Base-by-base conservation (phyloP, 768 basidiomycete species). In the Hericium erinaceus region DNA sequence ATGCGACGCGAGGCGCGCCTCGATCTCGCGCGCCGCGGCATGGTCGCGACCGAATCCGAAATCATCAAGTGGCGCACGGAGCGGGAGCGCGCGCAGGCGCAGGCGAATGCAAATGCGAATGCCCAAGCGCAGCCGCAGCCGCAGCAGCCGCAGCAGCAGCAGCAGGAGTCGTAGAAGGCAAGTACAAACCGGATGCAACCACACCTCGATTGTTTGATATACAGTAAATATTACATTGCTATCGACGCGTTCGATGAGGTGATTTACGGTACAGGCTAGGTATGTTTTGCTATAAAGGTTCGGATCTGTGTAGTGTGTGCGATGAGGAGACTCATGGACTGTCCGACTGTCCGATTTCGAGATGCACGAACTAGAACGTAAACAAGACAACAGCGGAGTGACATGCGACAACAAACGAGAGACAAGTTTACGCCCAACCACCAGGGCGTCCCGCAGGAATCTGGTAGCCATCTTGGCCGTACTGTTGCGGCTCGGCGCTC, bases 21-120 rank as follows among this genome's bases (percentile, higher is more conserved):
- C 38, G 89, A 90, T 56, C 78, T 95, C 50, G 82, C 85, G 16
- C 77, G 82, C 40, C 80, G 81, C 59, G 92, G 92, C 24, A 73
- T 88, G 48, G 79, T 94, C 55, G 82, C 83, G 2, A 92, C 91
- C 7, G 92, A 95, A 69, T 82, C 87, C 9, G 90, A 88, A 60
- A 93, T 94, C 37, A 76, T 82, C 37, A 83, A 82, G 67, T 95
- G 92, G 92, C 85, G 80, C 66, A 79, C 74, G 57, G 73, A 76
- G 62, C 72, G 69, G 60, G 64, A 69, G 20, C 16, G 12, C 20
- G 59, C 51, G 16, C 55, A 10, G 24, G 22, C 28, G 28, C 4
- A 33, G 12, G 16, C 44, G n/a, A 16, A 46, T 12, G 16, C 44
- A 16, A 46, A 20, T 16, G 44, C 10, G 44, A 15, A 16, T 46